A percentile compares a stretch with the other conserved stretches of the same genome.
Evolutionary conservation across 139 green algal genomes (phyloP).

Genomic region (Edaphochlamys debaryana): DNA sequence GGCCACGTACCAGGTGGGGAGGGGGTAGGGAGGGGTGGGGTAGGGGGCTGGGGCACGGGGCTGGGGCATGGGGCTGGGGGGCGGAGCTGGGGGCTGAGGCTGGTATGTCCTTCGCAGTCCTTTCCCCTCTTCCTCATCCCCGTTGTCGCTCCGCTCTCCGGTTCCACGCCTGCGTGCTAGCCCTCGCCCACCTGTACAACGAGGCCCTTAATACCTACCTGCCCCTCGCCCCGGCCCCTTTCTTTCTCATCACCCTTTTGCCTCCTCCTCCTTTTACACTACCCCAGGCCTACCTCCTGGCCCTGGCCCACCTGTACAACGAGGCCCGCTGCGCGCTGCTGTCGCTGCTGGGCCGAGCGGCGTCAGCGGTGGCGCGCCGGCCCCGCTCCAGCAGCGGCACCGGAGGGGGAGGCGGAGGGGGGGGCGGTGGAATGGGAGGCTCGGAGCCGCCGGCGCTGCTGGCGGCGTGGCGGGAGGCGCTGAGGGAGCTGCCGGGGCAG

Average conservation of each 20-base stretch:
- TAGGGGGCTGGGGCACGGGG: no score
- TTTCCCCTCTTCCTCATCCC: no score
- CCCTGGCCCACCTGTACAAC: slow-evolving; percentile 36
- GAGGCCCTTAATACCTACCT: not conserved
- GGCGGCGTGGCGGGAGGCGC: not conserved
- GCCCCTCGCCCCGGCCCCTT: not conserved
- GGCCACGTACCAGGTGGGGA: slow-evolving; percentile 3
- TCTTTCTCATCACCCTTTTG: no score
- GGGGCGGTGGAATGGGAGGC: not conserved
- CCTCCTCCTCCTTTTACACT: no score
- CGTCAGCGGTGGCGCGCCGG: not conserved
- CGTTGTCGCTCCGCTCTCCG: no score
- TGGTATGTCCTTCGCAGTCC: no score
- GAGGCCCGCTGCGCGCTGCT: slow-evolving; percentile 9
- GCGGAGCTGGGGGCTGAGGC: no score
- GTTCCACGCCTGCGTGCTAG: no score
- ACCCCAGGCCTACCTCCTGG: slow-evolving; percentile 22
- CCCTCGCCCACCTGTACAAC: no score
- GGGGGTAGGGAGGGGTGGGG: not conserved
- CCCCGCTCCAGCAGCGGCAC: not conserved
- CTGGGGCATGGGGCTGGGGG: no score
- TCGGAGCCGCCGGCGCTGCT: not conserved
- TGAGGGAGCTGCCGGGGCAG: slow-evolving; percentile 6
- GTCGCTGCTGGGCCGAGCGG: not conserved
- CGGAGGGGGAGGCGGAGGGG: not conserved